Percentiles rank a stretch among this genome's conserved stretches.
Conservation (phyloP, 768 basidiomycete genomes). For the Pulveroboletus sp. region DNA sequence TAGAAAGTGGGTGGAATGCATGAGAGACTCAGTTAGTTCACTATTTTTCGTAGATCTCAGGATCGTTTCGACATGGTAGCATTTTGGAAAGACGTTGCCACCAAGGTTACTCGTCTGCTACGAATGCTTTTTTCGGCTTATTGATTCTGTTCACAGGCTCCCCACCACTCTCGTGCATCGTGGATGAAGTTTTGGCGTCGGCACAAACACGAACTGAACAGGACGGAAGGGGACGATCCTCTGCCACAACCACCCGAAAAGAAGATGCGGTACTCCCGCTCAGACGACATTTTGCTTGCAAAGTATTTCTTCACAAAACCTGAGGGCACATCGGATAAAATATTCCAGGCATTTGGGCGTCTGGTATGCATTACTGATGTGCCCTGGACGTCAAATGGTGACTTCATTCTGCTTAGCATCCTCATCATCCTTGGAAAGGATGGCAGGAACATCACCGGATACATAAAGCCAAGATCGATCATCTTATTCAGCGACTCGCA, state of each 20-base stretch:
- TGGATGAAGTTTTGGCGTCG: conserved; percentile 94
- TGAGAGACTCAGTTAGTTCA: conserved; percentile 5
- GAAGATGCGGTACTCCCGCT: conserved; percentile 81
- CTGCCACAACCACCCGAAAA: conserved; percentile 77
- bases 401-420: conserved; percentile 45
- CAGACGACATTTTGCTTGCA: conserved; percentile 77
- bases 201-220: conserved; percentile 79
- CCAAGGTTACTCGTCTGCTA: conserved; percentile 43
- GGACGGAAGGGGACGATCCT: conserved; percentile 62
- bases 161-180: conserved; percentile 86
- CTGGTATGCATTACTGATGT: conserved; percentile 46
- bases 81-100: conserved; percentile 76
- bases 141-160: conserved; percentile 48
- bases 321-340: conserved; percentile 77
- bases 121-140: conserved; percentile 1
- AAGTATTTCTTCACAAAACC: conserved; percentile 68
- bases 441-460: conserved; percentile 92
- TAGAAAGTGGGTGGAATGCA: conserved; percentile 50
- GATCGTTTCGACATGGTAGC: conserved; percentile 68
- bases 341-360: conserved; percentile 78
- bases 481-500: conserved; percentile 59
- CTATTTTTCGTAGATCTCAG: conserved; percentile 39
- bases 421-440: conserved; percentile 91
- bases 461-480: conserved; percentile 82
- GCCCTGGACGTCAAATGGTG: not conserved